phyloP scores from a whole-genome alignment of 2,329 filamentous ascomycete genomes.

The Exophiala spinifera region DNA sequence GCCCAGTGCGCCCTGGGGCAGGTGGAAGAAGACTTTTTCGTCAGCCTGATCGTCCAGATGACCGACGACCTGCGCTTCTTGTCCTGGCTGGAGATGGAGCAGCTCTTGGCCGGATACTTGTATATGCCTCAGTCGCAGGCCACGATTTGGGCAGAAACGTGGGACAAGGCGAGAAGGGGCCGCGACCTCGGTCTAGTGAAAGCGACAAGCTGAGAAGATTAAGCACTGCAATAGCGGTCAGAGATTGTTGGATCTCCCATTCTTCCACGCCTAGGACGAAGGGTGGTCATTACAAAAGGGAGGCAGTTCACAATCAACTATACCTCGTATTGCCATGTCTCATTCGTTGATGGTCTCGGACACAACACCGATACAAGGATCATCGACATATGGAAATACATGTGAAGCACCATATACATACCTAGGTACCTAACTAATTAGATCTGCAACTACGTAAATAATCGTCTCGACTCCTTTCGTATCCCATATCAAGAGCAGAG shows the following conservation, averaged over 20 bases:
- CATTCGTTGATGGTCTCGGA: too few species aligned
- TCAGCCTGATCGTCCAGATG: constrained; percentile 4
- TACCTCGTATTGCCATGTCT: too few species aligned
- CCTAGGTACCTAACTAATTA: too few species aligned
- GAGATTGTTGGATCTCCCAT: not conserved
- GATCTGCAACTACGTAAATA: too few species aligned
- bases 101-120: constrained; percentile 13
- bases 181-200: not conserved
- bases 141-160: constrained; percentile 15
- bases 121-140: constrained; percentile 20
- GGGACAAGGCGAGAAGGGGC: constrained; percentile 1
- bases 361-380: too few species aligned
- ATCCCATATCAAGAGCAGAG: too few species aligned
- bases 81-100: constrained; percentile 21
- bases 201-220: not conserved
- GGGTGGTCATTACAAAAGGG: too few species aligned
- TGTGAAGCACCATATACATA: too few species aligned
- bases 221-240: not conserved
- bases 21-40: constrained; percentile 18
- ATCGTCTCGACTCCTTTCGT: too few species aligned
- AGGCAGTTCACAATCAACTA: too few species aligned
- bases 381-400: too few species aligned
- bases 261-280: too few species aligned
- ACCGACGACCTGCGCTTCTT: constrained; percentile 5
- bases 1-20: constrained; percentile 18